Percentiles rank a stretch among this genome's conserved stretches.
These are phyloP conservation scores for Sclerotinia trifoliorum DNA, from an alignment of 2,329 filamentous ascomycete species.

Conservation along the genomic window DNA sequence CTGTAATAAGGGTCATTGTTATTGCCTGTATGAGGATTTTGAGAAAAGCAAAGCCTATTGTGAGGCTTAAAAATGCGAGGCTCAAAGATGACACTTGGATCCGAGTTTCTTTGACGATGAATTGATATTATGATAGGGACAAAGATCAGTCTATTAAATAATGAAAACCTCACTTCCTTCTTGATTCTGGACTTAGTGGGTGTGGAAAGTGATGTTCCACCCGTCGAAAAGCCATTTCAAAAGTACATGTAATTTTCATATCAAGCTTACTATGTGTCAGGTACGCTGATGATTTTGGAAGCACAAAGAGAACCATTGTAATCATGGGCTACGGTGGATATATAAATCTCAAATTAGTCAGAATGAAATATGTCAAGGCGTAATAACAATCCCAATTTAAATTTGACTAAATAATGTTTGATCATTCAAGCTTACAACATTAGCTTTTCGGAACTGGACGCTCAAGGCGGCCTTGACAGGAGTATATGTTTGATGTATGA, in stretches of 20 bases:
- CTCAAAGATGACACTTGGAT: background rate
- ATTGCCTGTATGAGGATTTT: conserved; percentile 17
- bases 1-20: background rate
- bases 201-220: background rate
- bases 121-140: background rate
- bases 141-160: background rate
- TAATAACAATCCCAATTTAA: no score
- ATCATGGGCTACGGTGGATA: background rate
- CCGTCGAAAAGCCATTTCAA: no score
- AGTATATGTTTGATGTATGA: no score
- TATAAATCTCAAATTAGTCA: background rate
- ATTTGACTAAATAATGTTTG: no score
- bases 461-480: no score
- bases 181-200: background rate
- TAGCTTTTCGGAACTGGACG: no score
- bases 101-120: background rate
- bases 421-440: no score
- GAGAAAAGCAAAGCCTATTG: conserved; percentile 4
- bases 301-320: no score
- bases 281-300: background rate
- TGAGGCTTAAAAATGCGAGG: background rate
- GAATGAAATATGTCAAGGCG: no score
- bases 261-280: background rate
- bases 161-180: background rate
- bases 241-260: background rate